Percentiles rank a stretch among this genome's conserved stretches.
Conservation (phyloP, 441 rosid genomes). For the Eutrema salsugineum region DNA sequence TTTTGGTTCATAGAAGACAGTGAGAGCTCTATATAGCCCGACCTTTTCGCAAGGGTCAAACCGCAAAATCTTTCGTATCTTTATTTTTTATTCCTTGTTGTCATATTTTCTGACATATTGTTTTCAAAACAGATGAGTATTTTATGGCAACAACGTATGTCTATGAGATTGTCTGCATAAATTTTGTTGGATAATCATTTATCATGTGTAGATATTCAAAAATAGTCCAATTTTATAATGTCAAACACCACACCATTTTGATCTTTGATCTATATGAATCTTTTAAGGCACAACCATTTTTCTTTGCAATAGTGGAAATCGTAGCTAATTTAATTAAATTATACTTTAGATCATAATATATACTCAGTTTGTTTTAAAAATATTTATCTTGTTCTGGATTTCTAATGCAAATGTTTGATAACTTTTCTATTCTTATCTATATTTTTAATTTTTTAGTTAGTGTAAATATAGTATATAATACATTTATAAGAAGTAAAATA, state of each 20-base stretch:
- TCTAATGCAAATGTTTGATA: too few species aligned
- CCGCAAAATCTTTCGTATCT: constrained; percentile 31
- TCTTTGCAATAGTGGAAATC: background rate
- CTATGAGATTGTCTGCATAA: background rate
- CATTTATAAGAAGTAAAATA: too few species aligned
- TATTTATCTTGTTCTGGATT: too few species aligned
- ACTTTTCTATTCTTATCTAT: too few species aligned
- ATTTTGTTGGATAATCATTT: background rate
- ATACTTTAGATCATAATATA: background rate
- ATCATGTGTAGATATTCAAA: background rate
- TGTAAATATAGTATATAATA: too few species aligned
- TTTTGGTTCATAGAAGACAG: constrained; percentile 19
- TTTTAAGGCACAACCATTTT: background rate
- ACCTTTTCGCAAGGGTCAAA: constrained; percentile 28
- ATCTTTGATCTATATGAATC: background rate
- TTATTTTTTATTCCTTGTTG: background rate
- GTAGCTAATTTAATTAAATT: background rate
- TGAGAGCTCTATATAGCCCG: constrained; percentile 12
- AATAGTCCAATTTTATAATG: background rate
- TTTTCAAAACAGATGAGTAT: constrained; percentile 5
- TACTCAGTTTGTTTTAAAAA: too few species aligned
- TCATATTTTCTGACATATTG: constrained; percentile 8
- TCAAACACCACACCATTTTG: background rate
- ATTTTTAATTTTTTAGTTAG: too few species aligned
- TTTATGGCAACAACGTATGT: constrained; percentile 20